phyloP scores from a whole-genome alignment of 148 eudicot genomes.

The Tetragonia tetragonoides region DNA sequence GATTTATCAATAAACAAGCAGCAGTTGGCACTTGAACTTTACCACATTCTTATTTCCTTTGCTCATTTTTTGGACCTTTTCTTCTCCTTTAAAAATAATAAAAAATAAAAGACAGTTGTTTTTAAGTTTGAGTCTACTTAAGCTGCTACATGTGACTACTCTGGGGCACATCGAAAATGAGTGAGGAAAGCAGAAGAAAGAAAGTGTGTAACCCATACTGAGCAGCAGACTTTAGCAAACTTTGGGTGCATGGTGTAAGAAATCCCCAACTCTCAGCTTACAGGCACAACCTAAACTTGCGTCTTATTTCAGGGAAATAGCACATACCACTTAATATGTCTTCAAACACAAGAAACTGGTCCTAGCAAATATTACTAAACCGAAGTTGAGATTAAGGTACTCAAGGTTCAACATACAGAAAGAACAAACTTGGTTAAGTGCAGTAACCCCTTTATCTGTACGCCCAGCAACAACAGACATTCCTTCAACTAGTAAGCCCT shows the following conservation, averaged over 20 bases:
- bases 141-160: neutral
- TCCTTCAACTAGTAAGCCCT: constrained; percentile 80
- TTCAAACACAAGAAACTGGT: neutral
- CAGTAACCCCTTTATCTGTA: constrained; percentile 96
- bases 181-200: neutral
- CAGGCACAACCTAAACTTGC: neutral
- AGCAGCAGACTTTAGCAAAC: neutral
- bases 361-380: neutral
- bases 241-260: neutral
- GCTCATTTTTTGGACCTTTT: neutral
- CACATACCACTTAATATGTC: neutral
- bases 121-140: neutral
- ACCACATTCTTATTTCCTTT: neutral
- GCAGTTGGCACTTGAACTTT: neutral
- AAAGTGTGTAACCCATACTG: neutral
- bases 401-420: constrained; percentile 60
- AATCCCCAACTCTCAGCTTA: neutral
- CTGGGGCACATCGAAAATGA: neutral
- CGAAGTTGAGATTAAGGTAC: constrained; percentile 12
- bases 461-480: constrained; percentile 82
- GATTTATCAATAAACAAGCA: neutral
- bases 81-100: too few relatives aligned
- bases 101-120: neutral
- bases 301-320: neutral
- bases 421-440: constrained; percentile 87